Evolutionary conservation across 305 asterid genomes (phyloP), one percentile per base, ranked within the genome.

Genomic region (Plantago rigida): DNA sequence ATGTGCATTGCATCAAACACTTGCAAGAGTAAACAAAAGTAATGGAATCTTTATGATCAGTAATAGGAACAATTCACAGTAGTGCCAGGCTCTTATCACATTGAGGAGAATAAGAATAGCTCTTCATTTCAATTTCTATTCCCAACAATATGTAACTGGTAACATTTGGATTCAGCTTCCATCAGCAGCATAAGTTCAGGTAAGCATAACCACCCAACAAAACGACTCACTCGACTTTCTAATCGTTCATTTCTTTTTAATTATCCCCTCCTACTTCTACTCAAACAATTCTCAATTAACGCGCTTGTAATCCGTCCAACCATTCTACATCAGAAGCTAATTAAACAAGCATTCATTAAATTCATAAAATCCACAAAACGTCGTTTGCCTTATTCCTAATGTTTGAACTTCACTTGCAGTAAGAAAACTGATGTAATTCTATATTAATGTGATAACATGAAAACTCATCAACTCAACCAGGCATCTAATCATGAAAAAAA

Each of bases 391-490:
- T 41, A 41, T 41, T 9, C 46, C 46, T 41, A 41, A 41, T 9
- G 46, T 9, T 41, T 41, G 13, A 9, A 41, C 46, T 41, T 41
- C 46, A 41, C 46, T 41, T 41, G 46, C n/a, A 9, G 1, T 1
- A 1, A 41, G 13, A 1, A 41, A 41, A 41, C 1, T 41, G 46
- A 3, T 41, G 13, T 41, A 41, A 41, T 41, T 9, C 46, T 9
- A 41, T 11, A 39, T 9, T 8, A 39, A 1, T 5, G 44, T 39
- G 44, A 6, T 7, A 39, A 39, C 11, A 39, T 7, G 12, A 39
- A 34, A 63, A 41, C 36, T 8, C 4, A 66, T 14, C 63, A 61
- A 64, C 49, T 34, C 22, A 60, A 48, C 22, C 50, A 15, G 55
- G 53, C 12, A 41, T 41, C 46, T 41, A 63, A 62, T 15, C 3